A percentile compares a stretch with the other conserved stretches of the same genome.
These are phyloP conservation scores for Spencermartinsiella europaea DNA, from an alignment of 805 yeast genomes.

Conservation along the genomic window DNA sequence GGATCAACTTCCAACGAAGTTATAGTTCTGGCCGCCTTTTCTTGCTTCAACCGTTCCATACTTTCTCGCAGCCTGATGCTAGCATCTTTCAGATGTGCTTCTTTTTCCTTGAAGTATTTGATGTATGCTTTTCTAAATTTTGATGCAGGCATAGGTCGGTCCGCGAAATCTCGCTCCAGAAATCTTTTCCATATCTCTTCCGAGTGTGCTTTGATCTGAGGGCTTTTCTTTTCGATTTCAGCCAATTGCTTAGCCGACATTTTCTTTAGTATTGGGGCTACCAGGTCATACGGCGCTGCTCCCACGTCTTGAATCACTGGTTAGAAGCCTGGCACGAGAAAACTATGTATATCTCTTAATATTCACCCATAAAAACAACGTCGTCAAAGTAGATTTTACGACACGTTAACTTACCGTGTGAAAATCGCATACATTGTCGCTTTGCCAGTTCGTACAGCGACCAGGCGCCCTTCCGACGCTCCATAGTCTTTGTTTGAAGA, in stretches of 20 bases:
- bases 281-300: constrained; percentile 33
- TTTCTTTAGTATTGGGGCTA: constrained; percentile 32
- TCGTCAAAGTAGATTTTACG: neutral
- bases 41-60: constrained; percentile 25
- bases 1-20: constrained; percentile 23
- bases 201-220: constrained; percentile 28
- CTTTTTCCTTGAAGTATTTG: constrained; percentile 35
- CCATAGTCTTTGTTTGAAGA: neutral
- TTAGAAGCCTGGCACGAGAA: neutral
- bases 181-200: constrained; percentile 32
- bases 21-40: constrained; percentile 23
- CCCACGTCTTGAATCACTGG: constrained; percentile 35
- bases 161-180: constrained; percentile 30
- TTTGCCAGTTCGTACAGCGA: constrained; percentile 19
- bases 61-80: constrained; percentile 33
- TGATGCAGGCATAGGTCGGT: constrained; percentile 26
- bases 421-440: constrained; percentile 21
- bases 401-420: constrained; percentile 19
- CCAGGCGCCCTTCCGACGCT: constrained; percentile 1
- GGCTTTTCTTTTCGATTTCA: constrained; percentile 28
- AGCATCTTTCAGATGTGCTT: constrained; percentile 42
- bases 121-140: constrained; percentile 27
- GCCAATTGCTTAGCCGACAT: constrained; percentile 32
- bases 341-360: neutral
- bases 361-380: neutral